Percentiles rank a stretch among this genome's conserved stretches.
These are phyloP conservation scores for Tolypocladium endophyticum DNA, from an alignment of 2,329 filamentous ascomycete genomes.

Conservation along the genomic window DNA sequence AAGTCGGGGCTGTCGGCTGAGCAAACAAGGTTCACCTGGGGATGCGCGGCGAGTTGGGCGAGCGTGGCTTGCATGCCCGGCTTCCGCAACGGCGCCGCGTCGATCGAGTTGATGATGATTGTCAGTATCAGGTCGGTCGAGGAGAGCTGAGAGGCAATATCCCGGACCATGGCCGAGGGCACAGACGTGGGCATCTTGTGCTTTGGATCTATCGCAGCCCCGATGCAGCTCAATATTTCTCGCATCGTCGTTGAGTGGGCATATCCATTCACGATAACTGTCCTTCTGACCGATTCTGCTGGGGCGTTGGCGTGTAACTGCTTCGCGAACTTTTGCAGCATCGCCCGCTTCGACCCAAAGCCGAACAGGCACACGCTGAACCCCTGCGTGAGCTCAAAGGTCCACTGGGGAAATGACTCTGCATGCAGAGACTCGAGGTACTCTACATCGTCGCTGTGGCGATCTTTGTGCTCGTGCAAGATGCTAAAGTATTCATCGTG, in stretches of 20 bases:
- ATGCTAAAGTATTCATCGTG: slow-evolving; percentile 82
- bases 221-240: slow-evolving; percentile 61
- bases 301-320: slow-evolving; percentile 39
- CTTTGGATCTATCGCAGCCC: slow-evolving; percentile 45
- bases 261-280: slow-evolving; percentile 85
- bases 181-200: slow-evolving; percentile 47
- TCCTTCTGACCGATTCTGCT: slow-evolving; percentile 28
- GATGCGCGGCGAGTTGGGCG: slow-evolving; percentile 64
- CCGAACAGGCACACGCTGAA: slow-evolving; percentile 91
- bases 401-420: slow-evolving; percentile 82
- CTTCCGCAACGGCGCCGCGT: slow-evolving; percentile 66
- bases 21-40: slow-evolving; percentile 60
- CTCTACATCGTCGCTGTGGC: slow-evolving; percentile 58
- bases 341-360: slow-evolving; percentile 74
- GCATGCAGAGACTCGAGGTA: slow-evolving; percentile 67
- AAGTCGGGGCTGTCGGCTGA: slow-evolving; percentile 86
- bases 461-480: slow-evolving; percentile 53
- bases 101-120: slow-evolving; percentile 77
- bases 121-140: slow-evolving; percentile 38
- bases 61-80: slow-evolving; percentile 60
- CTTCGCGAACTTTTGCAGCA: slow-evolving; percentile 66
- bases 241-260: slow-evolving; percentile 53
- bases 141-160: slow-evolving; percentile 51
- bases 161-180: slow-evolving; percentile 57
- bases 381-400: slow-evolving; percentile 75